These are phyloP conservation scores for Eimeria falciformis DNA, from an alignment of 169 alveolate genomes.

Conservation along the genomic window DNA sequence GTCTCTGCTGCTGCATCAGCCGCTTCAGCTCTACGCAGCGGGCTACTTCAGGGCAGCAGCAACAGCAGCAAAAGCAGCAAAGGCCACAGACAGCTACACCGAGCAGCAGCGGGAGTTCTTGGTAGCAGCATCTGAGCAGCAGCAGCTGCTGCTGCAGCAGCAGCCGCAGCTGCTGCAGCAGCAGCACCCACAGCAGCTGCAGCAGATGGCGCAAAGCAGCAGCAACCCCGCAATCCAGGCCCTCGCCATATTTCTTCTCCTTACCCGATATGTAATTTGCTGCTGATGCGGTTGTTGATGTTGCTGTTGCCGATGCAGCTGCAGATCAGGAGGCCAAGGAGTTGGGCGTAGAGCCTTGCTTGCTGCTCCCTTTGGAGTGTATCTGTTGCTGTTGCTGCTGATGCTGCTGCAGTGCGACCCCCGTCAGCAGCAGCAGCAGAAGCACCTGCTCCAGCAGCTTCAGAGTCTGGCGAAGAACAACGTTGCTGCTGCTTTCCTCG, in stretches of 20 bases:
- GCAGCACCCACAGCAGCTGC: constrained; percentile 9
- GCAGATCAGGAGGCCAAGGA: no score
- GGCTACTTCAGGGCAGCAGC: neutral
- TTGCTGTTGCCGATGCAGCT: neutral
- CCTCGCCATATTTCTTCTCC: neutral
- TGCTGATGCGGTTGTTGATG: constrained; percentile 2
- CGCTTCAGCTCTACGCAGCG: constrained; percentile 12
- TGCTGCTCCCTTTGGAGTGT: neutral
- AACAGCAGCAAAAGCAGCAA: neutral
- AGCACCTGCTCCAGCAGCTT: neutral
- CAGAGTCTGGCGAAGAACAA: neutral
- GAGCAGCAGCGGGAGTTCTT: constrained; percentile 43
- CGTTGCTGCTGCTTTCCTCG: constrained; percentile 7
- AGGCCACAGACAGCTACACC: neutral
- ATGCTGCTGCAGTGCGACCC: constrained; percentile 22
- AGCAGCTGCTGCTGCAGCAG: neutral
- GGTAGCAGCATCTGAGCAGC: neutral
- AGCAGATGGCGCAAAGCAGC: neutral
- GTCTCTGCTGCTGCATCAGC: constrained; percentile 5
- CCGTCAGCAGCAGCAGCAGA: neutral
- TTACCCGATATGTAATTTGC: constrained; percentile 8
- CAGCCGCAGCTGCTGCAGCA: constrained; percentile 2
- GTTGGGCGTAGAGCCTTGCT: no score
- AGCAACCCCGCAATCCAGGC: constrained; percentile 25
- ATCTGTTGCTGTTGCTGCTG: neutral